phyloP scores from a whole-genome alignment of 2,329 filamentous ascomycete species.

The Chalaropsis thielavioides region DNA sequence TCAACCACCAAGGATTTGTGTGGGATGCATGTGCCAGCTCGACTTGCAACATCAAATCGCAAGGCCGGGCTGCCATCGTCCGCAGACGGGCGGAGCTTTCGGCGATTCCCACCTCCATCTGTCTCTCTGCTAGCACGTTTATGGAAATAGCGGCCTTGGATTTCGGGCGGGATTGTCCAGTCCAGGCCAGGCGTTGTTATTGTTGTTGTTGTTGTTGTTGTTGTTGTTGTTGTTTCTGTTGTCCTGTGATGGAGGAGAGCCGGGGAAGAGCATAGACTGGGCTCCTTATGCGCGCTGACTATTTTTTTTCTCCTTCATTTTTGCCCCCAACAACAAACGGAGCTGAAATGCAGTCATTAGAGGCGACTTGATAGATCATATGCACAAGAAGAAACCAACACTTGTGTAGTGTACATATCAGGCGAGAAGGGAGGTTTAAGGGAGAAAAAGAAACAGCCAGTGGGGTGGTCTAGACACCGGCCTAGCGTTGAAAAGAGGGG shows the following conservation, averaged over 20 bases:
- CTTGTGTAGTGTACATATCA: not conserved
- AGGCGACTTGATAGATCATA: not conserved
- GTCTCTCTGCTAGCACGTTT: not conserved
- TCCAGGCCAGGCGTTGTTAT: not conserved
- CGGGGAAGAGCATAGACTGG: not conserved
- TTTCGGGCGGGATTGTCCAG: not conserved
- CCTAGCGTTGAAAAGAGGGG: not conserved
- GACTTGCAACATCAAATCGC: not conserved
- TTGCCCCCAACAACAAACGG: not conserved
- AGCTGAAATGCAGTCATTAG: not conserved
- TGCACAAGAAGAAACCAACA: not conserved
- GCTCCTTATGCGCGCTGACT: not conserved
- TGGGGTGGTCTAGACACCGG: not conserved
- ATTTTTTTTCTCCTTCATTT: not conserved
- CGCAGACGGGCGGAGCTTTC: not conserved
- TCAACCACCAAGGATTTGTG: not conserved
- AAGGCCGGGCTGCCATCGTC: not conserved
- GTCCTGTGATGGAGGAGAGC: not conserved
- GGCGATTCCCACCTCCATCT: not conserved
- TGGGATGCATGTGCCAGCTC: not conserved
- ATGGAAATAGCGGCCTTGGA: not conserved
- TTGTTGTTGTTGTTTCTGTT: not conserved
- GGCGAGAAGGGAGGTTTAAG: too few relatives aligned
- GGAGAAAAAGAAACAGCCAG: not conserved
- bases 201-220: not conserved